phyloP scores from a whole-genome alignment of 208 protist genomes.

The Kentomonas sorsogonicus region DNA sequence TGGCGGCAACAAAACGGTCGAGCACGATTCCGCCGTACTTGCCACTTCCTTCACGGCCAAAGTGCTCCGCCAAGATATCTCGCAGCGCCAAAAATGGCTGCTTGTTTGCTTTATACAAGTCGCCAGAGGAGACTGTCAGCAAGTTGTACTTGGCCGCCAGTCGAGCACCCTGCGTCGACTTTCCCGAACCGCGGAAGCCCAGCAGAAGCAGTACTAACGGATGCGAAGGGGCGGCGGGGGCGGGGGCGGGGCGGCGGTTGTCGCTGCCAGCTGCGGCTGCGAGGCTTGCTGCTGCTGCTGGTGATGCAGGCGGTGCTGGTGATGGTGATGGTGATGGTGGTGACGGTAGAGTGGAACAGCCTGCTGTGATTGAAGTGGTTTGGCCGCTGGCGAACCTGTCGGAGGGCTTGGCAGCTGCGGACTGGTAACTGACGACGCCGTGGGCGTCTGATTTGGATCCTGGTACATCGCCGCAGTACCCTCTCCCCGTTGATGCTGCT shows the following conservation, averaged over 20 bases:
- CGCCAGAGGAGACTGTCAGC: constrained; percentile 63
- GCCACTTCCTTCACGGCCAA: constrained; percentile 38
- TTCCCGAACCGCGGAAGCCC: constrained; percentile 75
- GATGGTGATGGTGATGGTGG: neutral
- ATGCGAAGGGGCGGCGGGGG: constrained; percentile 16
- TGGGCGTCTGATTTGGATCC: no score
- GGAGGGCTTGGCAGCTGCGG: no score
- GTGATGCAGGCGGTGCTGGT: neutral
- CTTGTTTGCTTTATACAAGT: constrained; percentile 62
- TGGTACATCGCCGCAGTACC: no score
- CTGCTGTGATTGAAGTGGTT: no score
- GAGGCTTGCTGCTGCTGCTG: constrained; percentile 11
- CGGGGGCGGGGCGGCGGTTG: neutral
- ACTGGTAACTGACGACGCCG: no score
- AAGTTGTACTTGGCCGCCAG: constrained; percentile 67
- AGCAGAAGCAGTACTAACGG: constrained; percentile 76
- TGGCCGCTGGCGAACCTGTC: no score
- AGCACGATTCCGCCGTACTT: constrained; percentile 74
- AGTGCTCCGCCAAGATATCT: constrained; percentile 47
- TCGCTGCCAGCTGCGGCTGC: constrained; percentile 7
- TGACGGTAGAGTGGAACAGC: neutral
- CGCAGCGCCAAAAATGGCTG: constrained; percentile 70
- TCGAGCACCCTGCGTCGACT: constrained; percentile 57
- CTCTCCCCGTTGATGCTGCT: no score
- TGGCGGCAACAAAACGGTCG: constrained; percentile 77